Percentiles rank a stretch among this genome's conserved stretches.
Evolutionary conservation across 148 eudicot species (phyloP).

Genomic region (Agrostemma githago): DNA sequence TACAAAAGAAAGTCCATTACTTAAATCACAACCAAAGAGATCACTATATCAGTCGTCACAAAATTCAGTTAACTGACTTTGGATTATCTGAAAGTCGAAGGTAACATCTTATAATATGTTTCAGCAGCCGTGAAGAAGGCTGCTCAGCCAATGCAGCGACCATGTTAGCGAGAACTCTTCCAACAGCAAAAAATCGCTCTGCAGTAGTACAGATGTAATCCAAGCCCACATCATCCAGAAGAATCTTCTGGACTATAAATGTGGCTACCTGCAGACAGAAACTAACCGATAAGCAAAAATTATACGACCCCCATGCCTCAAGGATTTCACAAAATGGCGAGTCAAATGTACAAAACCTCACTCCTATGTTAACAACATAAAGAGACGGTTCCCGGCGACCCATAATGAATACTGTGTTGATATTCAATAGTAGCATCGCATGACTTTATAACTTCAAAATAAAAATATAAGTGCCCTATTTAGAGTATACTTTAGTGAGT

Average conservation of each 20-base stretch:
- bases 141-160: constrained; percentile 87
- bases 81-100: constrained; percentile 83
- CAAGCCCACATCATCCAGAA: constrained; percentile 93
- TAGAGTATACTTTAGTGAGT: too few relatives aligned
- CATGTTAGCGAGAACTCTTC: constrained; percentile 84
- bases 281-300: background rate
- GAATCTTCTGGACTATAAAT: constrained; percentile 89
- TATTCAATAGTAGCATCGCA: too few relatives aligned
- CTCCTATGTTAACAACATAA: too few relatives aligned
- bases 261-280: constrained; percentile 73
- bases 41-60: background rate
- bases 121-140: constrained; percentile 81
- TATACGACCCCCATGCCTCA: background rate
- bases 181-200: constrained; percentile 95
- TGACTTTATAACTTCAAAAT: background rate
- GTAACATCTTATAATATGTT: constrained; percentile 89
- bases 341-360: background rate
- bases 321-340: background rate
- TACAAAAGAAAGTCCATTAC: background rate
- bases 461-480: background rate
- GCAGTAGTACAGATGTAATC: constrained; percentile 98
- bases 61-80: constrained; percentile 39
- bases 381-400: too few relatives aligned
- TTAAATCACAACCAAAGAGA: background rate
- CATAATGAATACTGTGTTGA: background rate